A percentile compares a stretch with the other conserved stretches of the same genome.
Evolutionary conservation across 495 filamentous ascomycete species (phyloP).

Genomic region (Lindgomyces ingoldianus): DNA sequence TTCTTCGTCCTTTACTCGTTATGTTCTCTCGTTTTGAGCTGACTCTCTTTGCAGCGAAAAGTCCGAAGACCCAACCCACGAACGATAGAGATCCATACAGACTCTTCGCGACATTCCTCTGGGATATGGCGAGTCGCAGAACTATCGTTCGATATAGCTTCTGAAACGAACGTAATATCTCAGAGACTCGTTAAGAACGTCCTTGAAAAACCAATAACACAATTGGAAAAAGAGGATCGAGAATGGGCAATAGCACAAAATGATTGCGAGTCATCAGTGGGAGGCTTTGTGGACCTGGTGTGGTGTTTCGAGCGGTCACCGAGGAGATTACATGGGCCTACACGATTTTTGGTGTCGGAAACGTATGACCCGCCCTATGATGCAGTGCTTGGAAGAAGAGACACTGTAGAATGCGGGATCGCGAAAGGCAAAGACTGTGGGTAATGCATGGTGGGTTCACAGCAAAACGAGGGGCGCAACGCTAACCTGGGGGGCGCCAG

Average conservation of each 20-base stretch:
- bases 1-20: background rate
- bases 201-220: background rate
- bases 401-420: background rate
- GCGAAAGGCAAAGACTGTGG: background rate
- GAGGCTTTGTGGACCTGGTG: background rate
- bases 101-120: background rate
- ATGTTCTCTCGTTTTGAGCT: background rate
- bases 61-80: background rate
- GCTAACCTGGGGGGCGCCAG: no score
- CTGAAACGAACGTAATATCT: background rate
- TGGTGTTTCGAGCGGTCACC: background rate
- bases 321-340: background rate
- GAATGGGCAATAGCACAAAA: background rate
- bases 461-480: background rate
- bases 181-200: background rate
- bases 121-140: background rate
- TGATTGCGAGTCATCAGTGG: background rate
- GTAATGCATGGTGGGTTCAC: background rate
- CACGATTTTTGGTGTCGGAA: background rate
- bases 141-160: background rate
- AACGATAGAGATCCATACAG: background rate
- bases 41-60: background rate
- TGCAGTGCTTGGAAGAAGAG: background rate
- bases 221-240: background rate
- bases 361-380: background rate